Evolutionary conservation across 2,329 filamentous ascomycete species (phyloP).

Genomic region (Xylaria sp.): DNA sequence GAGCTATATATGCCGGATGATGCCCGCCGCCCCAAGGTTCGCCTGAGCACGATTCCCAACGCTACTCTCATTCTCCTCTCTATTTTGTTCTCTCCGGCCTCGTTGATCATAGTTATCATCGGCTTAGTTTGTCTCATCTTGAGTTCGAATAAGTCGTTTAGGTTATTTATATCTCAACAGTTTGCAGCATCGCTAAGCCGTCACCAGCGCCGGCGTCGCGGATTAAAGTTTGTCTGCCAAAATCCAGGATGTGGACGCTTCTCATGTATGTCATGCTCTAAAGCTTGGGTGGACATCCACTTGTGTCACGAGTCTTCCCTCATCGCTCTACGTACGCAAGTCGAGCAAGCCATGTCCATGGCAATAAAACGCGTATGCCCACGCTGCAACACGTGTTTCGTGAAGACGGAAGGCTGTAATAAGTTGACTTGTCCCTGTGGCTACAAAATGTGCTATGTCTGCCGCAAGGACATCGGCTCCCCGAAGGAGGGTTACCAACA

Average conservation of each 20-base stretch:
- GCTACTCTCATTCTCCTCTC: conserved; percentile 49
- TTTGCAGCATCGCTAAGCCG: conserved; percentile 71
- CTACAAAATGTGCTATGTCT: conserved; percentile 98
- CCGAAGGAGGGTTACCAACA: conserved; percentile 82
- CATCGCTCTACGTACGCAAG: conserved; percentile 83
- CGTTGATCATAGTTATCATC: conserved; percentile 65
- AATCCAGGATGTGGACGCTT: conserved; percentile 72
- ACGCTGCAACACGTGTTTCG: conserved; percentile 87
- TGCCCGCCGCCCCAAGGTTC: conserved; percentile 66
- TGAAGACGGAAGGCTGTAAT: conserved; percentile 95
- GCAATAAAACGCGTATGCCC: conserved; percentile 96
- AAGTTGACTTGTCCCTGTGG: conserved; percentile 96
- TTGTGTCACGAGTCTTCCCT: conserved; percentile 87
- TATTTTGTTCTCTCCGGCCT: conserved; percentile 58
- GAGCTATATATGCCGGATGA: conserved; percentile 72
- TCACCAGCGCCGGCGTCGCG: conserved; percentile 75
- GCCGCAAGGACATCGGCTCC: conserved; percentile 76
- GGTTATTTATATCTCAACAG: conserved; percentile 55
- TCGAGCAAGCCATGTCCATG: conserved; percentile 92
- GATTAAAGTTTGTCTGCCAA: conserved; percentile 81
- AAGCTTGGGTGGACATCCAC: conserved; percentile 88
- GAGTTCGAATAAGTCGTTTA: conserved; percentile 56
- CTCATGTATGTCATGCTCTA: conserved; percentile 85
- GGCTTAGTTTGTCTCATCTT: conserved; percentile 52
- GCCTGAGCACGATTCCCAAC: conserved; percentile 60